phyloP scores from a whole-genome alignment of 2,329 filamentous ascomycete genomes.

The Colletotrichum chrysophilum region DNA sequence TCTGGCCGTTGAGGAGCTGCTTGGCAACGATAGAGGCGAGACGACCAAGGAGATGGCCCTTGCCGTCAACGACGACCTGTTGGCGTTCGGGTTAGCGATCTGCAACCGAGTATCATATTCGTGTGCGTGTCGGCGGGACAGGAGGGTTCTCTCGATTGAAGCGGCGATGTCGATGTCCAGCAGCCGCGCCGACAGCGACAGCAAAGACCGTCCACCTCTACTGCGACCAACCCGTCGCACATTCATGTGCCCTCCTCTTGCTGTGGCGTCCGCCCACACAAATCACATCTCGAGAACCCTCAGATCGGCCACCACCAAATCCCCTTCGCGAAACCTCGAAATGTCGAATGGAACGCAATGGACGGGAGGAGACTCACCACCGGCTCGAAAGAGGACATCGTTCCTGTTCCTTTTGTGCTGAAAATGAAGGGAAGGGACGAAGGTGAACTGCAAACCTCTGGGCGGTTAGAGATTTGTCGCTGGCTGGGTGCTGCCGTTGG shows the following conservation, averaged over 20 bases:
- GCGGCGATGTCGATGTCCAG: background rate
- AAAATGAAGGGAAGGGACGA: slow-evolving; percentile 19
- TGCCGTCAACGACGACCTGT: slow-evolving; percentile 99
- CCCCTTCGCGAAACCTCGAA: background rate
- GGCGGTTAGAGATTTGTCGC: slow-evolving; percentile 25
- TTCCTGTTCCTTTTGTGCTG: slow-evolving; percentile 41
- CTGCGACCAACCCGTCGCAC: background rate
- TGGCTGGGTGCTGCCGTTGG: slow-evolving; percentile 24
- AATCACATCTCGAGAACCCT: background rate
- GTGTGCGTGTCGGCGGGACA: background rate
- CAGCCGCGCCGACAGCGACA: background rate
- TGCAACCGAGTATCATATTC: background rate
- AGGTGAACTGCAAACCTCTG: slow-evolving; percentile 25
- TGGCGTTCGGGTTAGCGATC: slow-evolving; percentile 32
- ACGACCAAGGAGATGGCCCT: slow-evolving; percentile 99
- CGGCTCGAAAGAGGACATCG: slow-evolving; percentile 74
- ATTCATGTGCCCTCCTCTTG: background rate
- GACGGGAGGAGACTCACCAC: slow-evolving; percentile 61
- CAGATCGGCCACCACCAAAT: background rate
- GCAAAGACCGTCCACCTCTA: background rate
- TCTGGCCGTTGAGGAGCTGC: slow-evolving; percentile 98
- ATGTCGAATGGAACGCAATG: background rate
- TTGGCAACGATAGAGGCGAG: slow-evolving; percentile 98
- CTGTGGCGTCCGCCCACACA: background rate
- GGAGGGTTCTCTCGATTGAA: background rate